These are phyloP conservation scores for Fusarium ramigenum DNA, from an alignment of 2,329 filamentous ascomycete genomes.

Conservation along the genomic window DNA sequence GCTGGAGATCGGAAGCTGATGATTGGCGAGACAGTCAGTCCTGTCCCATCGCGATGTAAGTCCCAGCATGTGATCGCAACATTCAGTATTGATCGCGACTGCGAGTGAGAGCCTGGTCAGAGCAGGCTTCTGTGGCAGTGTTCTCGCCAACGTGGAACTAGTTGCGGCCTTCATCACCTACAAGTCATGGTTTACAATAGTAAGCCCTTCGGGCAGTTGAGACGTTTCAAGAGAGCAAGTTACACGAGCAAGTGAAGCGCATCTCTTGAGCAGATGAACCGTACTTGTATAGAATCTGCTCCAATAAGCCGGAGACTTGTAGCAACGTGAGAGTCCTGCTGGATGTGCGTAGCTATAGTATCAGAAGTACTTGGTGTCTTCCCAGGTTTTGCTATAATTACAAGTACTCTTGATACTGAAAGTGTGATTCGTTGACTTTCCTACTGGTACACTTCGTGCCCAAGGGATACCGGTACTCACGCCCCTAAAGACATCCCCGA, in stretches of 20 bases:
- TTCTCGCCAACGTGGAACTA: background rate
- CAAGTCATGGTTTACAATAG: background rate
- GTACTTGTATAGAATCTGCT: rapidly evolving
- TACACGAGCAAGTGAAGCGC: background rate
- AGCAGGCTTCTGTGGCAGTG: rapidly evolving
- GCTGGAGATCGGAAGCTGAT: background rate
- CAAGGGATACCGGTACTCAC: rapidly evolving
- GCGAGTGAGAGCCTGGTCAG: background rate
- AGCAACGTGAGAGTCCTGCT: background rate
- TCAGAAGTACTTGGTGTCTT: background rate
- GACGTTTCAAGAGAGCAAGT: background rate
- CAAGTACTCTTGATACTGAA: background rate
- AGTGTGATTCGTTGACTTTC: background rate
- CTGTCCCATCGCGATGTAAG: too few relatives aligned
- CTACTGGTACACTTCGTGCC: background rate
- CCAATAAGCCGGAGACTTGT: background rate
- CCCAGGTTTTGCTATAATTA: too few relatives aligned
- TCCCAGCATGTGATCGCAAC: background rate
- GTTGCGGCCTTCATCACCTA: rapidly evolving
- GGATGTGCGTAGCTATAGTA: background rate
- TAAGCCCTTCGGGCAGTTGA: rapidly evolving
- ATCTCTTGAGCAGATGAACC: background rate
- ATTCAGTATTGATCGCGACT: too few relatives aligned
- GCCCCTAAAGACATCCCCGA: background rate
- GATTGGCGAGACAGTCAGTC: background rate